Conservation (phyloP, 768 basidiomycete genomes). For the Lentinus brumalis region DNA sequence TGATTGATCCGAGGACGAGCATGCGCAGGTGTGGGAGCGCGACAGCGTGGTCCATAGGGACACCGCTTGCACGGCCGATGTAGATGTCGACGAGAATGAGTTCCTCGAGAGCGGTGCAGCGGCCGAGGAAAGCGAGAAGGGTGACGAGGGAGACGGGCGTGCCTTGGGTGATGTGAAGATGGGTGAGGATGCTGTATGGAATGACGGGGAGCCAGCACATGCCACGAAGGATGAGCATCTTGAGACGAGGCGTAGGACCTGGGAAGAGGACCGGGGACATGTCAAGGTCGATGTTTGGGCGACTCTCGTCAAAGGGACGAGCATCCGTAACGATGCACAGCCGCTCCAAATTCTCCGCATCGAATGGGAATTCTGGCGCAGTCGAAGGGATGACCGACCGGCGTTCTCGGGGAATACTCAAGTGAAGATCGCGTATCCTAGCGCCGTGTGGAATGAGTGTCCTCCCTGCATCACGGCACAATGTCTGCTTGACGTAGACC, state of each 20-base stretch:
- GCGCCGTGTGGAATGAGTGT: neutral
- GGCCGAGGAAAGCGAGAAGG: slow-evolving; percentile 14
- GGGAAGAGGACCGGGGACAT: slow-evolving; percentile 3
- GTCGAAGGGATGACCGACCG: slow-evolving; percentile 1
- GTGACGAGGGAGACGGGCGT: slow-evolving; percentile 10
- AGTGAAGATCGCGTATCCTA: slow-evolving; percentile 10
- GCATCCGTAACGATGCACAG: slow-evolving; percentile 9
- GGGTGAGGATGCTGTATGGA: slow-evolving; percentile 12
- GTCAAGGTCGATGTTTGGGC: slow-evolving; percentile 11
- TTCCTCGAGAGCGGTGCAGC: slow-evolving; percentile 11
- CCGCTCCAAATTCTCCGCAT: slow-evolving; percentile 1
- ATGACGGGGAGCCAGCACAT: slow-evolving; percentile 14
- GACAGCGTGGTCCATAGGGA: slow-evolving; percentile 1
- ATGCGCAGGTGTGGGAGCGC: slow-evolving; percentile 4
- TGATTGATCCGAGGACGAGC: slow-evolving; percentile 13
- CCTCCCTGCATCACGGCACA: neutral
- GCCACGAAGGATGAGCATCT: slow-evolving; percentile 10
- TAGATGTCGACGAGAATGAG: slow-evolving; percentile 17
- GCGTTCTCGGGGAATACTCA: neutral
- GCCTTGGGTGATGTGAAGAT: slow-evolving; percentile 11
- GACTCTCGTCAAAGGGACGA: slow-evolving; percentile 13
- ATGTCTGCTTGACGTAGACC: slow-evolving; percentile 1
- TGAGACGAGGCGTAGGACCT: neutral
- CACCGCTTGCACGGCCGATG: slow-evolving; percentile 2
- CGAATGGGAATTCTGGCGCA: neutral